Evolutionary conservation across 2,329 filamentous ascomycete species (phyloP).

Genomic region (Hymenoscyphus linearis): DNA sequence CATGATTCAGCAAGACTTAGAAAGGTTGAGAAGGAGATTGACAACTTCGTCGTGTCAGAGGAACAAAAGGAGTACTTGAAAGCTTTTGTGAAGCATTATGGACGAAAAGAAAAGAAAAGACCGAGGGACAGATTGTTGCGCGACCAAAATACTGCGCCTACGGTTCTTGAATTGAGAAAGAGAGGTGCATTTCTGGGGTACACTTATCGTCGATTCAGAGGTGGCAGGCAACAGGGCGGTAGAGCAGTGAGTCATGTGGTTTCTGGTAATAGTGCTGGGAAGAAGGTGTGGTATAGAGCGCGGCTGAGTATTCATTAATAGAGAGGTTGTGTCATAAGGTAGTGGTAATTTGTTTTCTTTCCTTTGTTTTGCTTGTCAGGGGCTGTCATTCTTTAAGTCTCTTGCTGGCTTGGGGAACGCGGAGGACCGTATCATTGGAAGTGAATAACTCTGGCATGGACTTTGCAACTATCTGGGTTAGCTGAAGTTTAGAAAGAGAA

Average conservation of each 20-base stretch:
- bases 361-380: background rate
- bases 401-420: background rate
- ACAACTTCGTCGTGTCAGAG: conserved; percentile 27
- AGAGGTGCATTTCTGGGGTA: conserved; percentile 84
- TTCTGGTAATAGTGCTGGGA: conserved; percentile 9
- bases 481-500: background rate
- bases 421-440: conserved; percentile 13
- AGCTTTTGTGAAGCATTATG: conserved; percentile 31
- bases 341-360: background rate
- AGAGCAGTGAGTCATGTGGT: conserved; percentile 5
- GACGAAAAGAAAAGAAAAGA: conserved; percentile 63
- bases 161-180: conserved; percentile 76
- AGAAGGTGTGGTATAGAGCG: conserved; percentile 28
- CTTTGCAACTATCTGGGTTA: background rate
- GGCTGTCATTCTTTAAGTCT: too few species aligned
- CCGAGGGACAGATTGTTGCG: conserved; percentile 81
- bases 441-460: conserved; percentile 20
- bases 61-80: conserved; percentile 33
- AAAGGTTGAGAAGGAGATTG: conserved; percentile 32
- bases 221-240: conserved; percentile 10
- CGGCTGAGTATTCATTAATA: conserved; percentile 29
- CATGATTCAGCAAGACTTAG: conserved; percentile 28
- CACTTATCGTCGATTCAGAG: conserved; percentile 60
- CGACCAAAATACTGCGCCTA: conserved; percentile 59
- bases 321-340: background rate